A percentile compares a stretch with the other conserved stretches of the same genome.
phyloP scores from a whole-genome alignment of 2,329 filamentous ascomycete genomes.

The Aspergillus ruber region DNA sequence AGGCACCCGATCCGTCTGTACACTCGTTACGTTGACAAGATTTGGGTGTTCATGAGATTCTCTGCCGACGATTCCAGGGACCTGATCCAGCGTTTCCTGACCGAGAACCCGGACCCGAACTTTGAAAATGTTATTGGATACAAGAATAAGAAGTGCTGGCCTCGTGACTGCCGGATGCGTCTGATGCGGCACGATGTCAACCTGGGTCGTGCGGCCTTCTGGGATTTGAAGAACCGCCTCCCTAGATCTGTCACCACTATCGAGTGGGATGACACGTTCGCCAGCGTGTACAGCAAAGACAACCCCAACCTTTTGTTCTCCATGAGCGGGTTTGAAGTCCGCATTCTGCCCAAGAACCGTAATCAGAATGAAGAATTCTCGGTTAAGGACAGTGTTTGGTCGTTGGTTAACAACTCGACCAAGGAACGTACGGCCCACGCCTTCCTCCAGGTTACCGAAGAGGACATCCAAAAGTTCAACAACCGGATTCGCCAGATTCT shows the following conservation, averaged over 20 bases:
- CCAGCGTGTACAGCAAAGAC: conserved; percentile 94
- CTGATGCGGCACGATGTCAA: conserved; percentile 99
- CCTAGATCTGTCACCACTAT: conserved; percentile 94
- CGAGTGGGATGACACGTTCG: conserved; percentile 98
- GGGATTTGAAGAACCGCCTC: conserved; percentile 95
- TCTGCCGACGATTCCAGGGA: conserved; percentile 90
- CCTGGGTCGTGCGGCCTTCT: conserved; percentile 93
- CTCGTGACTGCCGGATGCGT: conserved; percentile 92
- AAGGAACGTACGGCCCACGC: conserved; percentile 97
- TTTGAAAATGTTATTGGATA: conserved; percentile 99
- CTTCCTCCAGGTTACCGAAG: conserved; percentile 94
- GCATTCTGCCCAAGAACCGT: conserved; percentile 88
- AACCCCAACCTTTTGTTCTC: conserved; percentile 96
- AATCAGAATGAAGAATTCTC: conserved; percentile 96
- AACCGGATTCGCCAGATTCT: conserved; percentile 97
- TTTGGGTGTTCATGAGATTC: conserved; percentile 97
- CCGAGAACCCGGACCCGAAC: conserved; percentile 96
- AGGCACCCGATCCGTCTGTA: conserved; percentile 96
- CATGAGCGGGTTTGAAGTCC: conserved; percentile 96
- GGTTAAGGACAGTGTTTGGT: conserved; percentile 97
- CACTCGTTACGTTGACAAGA: conserved; percentile 94
- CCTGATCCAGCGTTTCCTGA: conserved; percentile 93
- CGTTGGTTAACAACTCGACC: conserved; percentile 87
- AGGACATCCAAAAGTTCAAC: conserved; percentile 98
- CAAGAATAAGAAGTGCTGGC: conserved; percentile 99